Base-by-base conservation (phyloP, 2,329 filamentous ascomycete genomes). In the Cryphonectria nitschkei region DNA sequence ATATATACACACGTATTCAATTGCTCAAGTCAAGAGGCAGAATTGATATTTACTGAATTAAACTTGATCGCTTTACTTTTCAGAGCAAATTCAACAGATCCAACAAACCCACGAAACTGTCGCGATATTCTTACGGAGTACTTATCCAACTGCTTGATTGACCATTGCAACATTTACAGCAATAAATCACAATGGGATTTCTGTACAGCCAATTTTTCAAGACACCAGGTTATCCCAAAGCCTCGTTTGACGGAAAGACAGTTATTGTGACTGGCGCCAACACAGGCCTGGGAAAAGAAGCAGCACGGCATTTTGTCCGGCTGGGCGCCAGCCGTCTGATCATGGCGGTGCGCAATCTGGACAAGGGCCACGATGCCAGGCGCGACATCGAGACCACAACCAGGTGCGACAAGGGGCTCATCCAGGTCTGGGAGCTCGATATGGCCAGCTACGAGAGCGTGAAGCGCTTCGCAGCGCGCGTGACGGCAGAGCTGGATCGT, bases 311-410 rank as follows among this genome's bases (percentile, higher is more conserved):
- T 32, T 50, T 62, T 39, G 68, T 69, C 52, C 69, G 70, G 1
- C 68, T 75, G 5, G 72, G 72, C 19, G 70, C 72, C 46, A 60
- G 61, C 66, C 73, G 68, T 13, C 50, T 75, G 19, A 69, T 75
- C 37, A 68, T 75, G 19, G 74, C 73, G 16, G 72, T 74, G 2
- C 74, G 74, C 39, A 73, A 37, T 41, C 62, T 74, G 13, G 73
- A 74, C 34, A 76, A 74, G 41, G 74, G 73, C 2, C 60, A 32
- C 8, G 73, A 50, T 22, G 67, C 67, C 26, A 68, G 62, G 41
- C 56, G 32, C 56, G 67, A 68, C 56, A 68, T 68, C 43, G 67
- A 62, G 34, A 29, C 29, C 19, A 68, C 54, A 32, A 68, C 67
- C 1, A 22, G 32, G 52, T 61, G 54, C n/a, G 37, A 8, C n/a